Base-by-base conservation (phyloP, 108 stramenopile species). In the Fragilaria crotonensis region DNA sequence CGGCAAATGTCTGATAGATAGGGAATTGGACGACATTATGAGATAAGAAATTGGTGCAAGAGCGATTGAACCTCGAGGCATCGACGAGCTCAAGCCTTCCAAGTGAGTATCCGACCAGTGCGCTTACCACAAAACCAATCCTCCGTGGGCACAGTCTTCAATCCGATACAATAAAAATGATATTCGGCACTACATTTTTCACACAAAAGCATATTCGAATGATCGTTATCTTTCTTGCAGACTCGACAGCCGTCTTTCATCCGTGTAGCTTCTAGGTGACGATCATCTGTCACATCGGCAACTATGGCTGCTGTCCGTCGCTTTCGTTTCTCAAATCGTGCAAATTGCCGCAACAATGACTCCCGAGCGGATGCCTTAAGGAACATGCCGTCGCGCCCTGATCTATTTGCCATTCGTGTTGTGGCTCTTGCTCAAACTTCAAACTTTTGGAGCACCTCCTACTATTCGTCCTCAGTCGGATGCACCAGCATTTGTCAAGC, bases 141-240 rank as follows among this genome's bases (percentile, higher is more conserved):
- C 28, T 72, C 85, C 29, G 82, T 67, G 0, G 90, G 90, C 32
- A 91, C 82, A 27, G 63, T 47, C 25, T 67, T 27, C 57, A 91
- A 45, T 9, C 62, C 63, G 46, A 86, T 47, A 56, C 85, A 86
- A 57, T 87, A 87, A 0, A 81, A 85, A 54, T 91, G 90, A 69
- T 91, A 91, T 52, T 91, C 90, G 49, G 68, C 86, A 57, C 85
- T 82, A 61, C 90, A 91, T 4, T 67, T 58, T 58, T 91, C 90
- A 59, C 90, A 91, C 7, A 91, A 54, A 5, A 91, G 49, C 25
- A 91, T 55, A 71, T 85, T 83, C 4, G 78, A 79, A 62, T 91
- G 90, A 71, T 91, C 83, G 48, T 81, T 73, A 59, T 91, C 90
- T 33, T 62, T 56, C 27, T 75, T 69, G 58, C 90, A 91, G 23